Evolutionary conservation across 2,329 filamentous ascomycete genomes (phyloP).

Genomic region (Coniella vitis): DNA sequence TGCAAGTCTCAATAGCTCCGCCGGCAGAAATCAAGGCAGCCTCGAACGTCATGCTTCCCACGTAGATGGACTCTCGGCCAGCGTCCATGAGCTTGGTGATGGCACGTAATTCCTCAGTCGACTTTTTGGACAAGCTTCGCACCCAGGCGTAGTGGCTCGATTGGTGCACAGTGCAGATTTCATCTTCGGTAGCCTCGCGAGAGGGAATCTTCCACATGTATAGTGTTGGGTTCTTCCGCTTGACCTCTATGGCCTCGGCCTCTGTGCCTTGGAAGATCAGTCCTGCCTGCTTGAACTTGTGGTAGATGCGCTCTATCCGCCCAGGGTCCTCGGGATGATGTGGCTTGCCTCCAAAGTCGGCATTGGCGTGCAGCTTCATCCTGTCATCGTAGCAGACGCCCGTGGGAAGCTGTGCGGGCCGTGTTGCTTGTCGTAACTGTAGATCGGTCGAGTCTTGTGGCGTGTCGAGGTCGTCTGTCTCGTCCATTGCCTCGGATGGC

Average conservation of each 20-base stretch:
- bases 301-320: constrained; percentile 88
- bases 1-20: constrained; percentile 91
- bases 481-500: constrained; percentile 27
- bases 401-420: constrained; percentile 54
- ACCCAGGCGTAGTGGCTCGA: constrained; percentile 76
- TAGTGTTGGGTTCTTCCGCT: constrained; percentile 47
- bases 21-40: constrained; percentile 81
- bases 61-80: constrained; percentile 71
- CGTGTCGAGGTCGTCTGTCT: constrained; percentile 23
- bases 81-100: constrained; percentile 56
- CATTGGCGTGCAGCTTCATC: constrained; percentile 93
- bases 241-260: constrained; percentile 42
- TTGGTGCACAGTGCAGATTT: constrained; percentile 76
- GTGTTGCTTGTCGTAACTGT: constrained; percentile 25
- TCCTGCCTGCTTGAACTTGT: constrained; percentile 74
- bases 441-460: constrained; percentile 22
- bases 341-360: constrained; percentile 63
- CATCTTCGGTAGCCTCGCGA: constrained; percentile 67
- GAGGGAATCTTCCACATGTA: constrained; percentile 74
- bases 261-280: constrained; percentile 62
- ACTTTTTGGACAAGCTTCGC: constrained; percentile 44
- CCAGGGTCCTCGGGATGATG: constrained; percentile 92
- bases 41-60: constrained; percentile 73
- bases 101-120: constrained; percentile 59
- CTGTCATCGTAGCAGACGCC: constrained; percentile 86